A percentile compares a stretch with the other conserved stretches of the same genome.
Evolutionary conservation across 306 rosid genomes (phyloP).

Genomic region (Vicia sativa): DNA sequence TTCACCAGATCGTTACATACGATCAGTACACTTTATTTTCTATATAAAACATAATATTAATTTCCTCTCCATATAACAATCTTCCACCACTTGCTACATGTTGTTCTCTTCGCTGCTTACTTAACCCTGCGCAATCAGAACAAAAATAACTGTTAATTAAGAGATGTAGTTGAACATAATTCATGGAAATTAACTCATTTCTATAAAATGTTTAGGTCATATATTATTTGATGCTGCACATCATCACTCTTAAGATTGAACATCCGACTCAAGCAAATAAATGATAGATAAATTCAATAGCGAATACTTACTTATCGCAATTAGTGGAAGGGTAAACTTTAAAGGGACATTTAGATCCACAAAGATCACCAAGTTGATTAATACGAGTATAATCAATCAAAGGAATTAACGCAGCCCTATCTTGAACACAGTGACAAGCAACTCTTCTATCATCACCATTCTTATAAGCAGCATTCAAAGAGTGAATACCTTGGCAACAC

Average conservation of each 20-base stretch:
- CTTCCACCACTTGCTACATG: neutral
- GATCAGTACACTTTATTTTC: constrained; percentile 26
- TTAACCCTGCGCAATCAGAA: constrained; percentile 51
- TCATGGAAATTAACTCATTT: too few relatives aligned
- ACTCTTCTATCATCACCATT: constrained; percentile 45
- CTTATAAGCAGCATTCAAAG: constrained; percentile 50
- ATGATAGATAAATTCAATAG: too few relatives aligned
- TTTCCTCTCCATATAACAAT: neutral
- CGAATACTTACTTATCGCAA: constrained; percentile 48
- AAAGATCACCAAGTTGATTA: constrained; percentile 37
- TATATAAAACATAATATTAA: neutral
- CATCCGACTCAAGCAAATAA: too few relatives aligned
- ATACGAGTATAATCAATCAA: constrained; percentile 51
- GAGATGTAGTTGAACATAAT: too few relatives aligned
- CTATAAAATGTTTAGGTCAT: too few relatives aligned
- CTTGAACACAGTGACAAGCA: constrained; percentile 58
- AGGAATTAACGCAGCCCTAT: constrained; percentile 51
- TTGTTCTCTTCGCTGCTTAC: constrained; percentile 12
- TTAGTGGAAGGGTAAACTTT: constrained; percentile 70
- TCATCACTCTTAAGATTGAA: too few relatives aligned
- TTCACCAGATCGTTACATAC: constrained; percentile 15
- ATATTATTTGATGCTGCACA: too few relatives aligned
- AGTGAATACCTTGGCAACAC: constrained; percentile 63
- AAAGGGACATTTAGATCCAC: constrained; percentile 57
- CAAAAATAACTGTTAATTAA: constrained; percentile 8